Base-by-base conservation (phyloP, 2,329 filamentous ascomycete genomes). In the Apiospora kogelbergensis region DNA sequence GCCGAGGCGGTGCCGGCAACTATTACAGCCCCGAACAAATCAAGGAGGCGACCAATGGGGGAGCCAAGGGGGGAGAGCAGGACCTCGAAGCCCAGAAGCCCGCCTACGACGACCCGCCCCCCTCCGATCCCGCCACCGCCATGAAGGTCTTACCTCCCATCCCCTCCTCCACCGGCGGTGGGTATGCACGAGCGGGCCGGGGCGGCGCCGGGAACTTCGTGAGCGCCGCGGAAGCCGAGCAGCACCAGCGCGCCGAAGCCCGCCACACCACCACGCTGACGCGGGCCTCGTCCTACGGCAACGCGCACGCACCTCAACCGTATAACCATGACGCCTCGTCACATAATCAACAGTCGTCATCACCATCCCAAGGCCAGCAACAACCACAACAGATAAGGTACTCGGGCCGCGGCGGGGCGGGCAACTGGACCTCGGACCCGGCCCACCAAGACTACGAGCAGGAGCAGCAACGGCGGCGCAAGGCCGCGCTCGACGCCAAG, bases 1-100 rank as follows among this genome's bases (percentile, higher is more conserved):
- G 89, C 68, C 86, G 89, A 65, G 89, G 89, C 67, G 89, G 89
- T 65, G 89, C 89, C 6, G 89, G 89, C 67, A 91, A 91, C 78
- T 90, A 86, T 77, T 85, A 84, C 74, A 82, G 82, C 74, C 83
- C 85, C 71, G 82, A 85, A 72, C 83, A 88, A 69, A 77, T 85
- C 33, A 82, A 87, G 37, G 83, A 86, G 40, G 81, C 78, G 63
- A 74, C 76, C 68, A 81, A 78, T 71, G 24, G 63, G 41, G 45
- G 77, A 73, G 22, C n/a, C 33, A 33, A 33, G 73, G 71, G 68
- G 72, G 70, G 45, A 70, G 42, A 41, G 24, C 10, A 20, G 17
- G 81, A 83, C 68, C 76, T 81, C 65, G 81, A 84, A 74, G 78
- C 81, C 44, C 81, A 83, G 68, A 67, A 67, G 76, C 22, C 74